Percentiles rank a stretch among this genome's conserved stretches.
Evolutionary conservation across 805 yeast species (phyloP).

Genomic region (Yamadazyma insecticola): DNA sequence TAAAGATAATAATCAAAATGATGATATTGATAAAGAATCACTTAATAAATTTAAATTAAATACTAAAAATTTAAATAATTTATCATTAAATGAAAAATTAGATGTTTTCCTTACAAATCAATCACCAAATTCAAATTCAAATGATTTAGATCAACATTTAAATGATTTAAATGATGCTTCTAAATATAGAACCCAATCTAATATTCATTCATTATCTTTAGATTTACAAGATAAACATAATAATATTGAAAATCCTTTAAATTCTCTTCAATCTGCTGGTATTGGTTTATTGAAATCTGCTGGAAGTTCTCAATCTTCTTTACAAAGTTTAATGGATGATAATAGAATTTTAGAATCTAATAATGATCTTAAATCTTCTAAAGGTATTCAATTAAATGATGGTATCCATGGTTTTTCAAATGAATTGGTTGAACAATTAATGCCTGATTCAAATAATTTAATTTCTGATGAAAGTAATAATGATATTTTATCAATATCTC

Average conservation of each 20-base stretch:
- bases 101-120: slow-evolving; percentile 30
- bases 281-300: slow-evolving; percentile 22
- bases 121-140: slow-evolving; percentile 3
- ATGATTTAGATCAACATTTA: slow-evolving; percentile 34
- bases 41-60: slow-evolving; percentile 16
- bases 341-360: slow-evolving; percentile 23
- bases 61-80: slow-evolving; percentile 24
- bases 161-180: slow-evolving; percentile 22
- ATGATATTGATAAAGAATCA: slow-evolving; percentile 10
- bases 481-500: slow-evolving; percentile 8
- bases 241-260: slow-evolving; percentile 27
- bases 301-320: slow-evolving; percentile 39
- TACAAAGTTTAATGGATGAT: slow-evolving; percentile 27
- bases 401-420: slow-evolving; percentile 42
- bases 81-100: slow-evolving; percentile 41
- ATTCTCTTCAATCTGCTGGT: slow-evolving; percentile 22
- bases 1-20: slow-evolving; percentile 4
- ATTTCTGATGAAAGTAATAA: slow-evolving; percentile 10
- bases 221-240: slow-evolving; percentile 19
- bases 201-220: slow-evolving; percentile 32
- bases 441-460: slow-evolving; percentile 16
- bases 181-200: slow-evolving; percentile 23
- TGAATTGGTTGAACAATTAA: slow-evolving; percentile 28
- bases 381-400: slow-evolving; percentile 34
- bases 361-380: slow-evolving; percentile 10